Conservation (phyloP, 768 basidiomycete species). For the Mycena leptocephala region DNA sequence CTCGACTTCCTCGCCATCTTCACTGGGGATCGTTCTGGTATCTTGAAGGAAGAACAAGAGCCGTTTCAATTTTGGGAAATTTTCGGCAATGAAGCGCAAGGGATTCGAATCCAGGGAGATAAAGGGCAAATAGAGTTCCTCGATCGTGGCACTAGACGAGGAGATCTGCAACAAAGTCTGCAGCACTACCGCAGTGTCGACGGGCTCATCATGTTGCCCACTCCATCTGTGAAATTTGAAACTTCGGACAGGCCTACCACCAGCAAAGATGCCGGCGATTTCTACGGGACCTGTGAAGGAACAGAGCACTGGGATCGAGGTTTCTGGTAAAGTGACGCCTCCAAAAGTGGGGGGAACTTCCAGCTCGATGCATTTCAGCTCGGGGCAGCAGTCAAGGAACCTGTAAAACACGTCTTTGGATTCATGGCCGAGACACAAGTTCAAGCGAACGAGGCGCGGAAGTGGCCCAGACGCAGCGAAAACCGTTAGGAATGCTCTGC, state of each 20-base stretch:
- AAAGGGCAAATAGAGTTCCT: not conserved
- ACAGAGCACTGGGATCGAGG: slow-evolving; percentile 1
- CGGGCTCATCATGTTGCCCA: not conserved
- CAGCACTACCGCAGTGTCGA: not conserved
- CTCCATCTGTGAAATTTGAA: not conserved
- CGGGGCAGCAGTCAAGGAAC: slow-evolving; percentile 22
- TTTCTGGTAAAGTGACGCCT: slow-evolving; percentile 9
- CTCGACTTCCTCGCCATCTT: slow-evolving; percentile 3
- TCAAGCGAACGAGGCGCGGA: not conserved
- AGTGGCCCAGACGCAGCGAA: not conserved
- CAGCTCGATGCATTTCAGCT: slow-evolving; percentile 4
- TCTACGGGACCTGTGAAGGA: slow-evolving; percentile 14
- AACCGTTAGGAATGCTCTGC: not conserved
- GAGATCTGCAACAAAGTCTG: slow-evolving; percentile 13
- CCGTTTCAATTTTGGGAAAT: slow-evolving; percentile 11
- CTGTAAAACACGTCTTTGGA: slow-evolving; percentile 14
- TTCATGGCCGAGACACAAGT: not conserved
- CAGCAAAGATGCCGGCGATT: slow-evolving; percentile 6
- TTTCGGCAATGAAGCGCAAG: slow-evolving; percentile 7
- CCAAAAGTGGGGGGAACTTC: slow-evolving; percentile 2
- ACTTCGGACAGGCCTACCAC: slow-evolving; percentile 4
- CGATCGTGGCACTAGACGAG: not conserved
- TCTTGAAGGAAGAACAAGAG: slow-evolving; percentile 14
- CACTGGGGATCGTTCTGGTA: not conserved
- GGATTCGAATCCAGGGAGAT: slow-evolving; percentile 6